phyloP scores from a whole-genome alignment of 441 rosid species.

The Erysimum cheiri region DNA sequence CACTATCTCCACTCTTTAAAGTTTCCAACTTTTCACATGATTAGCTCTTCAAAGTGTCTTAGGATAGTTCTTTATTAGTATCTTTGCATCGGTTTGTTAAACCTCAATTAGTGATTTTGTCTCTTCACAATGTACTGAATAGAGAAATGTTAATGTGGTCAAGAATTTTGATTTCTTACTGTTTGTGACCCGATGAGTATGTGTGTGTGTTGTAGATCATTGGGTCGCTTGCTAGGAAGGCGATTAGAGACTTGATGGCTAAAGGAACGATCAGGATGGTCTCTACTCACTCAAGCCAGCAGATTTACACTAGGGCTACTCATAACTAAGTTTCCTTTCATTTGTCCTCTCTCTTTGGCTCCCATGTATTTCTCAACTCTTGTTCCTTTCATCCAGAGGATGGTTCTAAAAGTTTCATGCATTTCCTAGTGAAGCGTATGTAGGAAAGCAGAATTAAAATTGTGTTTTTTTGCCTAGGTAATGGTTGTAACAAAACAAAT shows the following conservation, averaged over 20 bases:
- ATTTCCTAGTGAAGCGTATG: background rate
- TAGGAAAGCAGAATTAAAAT: background rate
- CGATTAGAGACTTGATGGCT: slow-evolving; percentile 66
- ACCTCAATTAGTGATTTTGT: background rate
- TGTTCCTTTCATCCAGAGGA: too few relatives aligned
- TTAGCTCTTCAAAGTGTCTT: background rate
- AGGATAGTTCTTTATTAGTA: background rate
- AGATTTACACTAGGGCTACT: slow-evolving; percentile 57
- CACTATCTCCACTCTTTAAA: background rate
- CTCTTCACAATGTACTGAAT: background rate
- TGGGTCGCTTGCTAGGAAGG: slow-evolving; percentile 59
- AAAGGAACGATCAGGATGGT: slow-evolving; percentile 70
- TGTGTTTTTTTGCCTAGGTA: background rate
- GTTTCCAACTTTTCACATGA: background rate
- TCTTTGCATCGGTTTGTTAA: background rate
- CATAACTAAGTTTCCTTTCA: slow-evolving; percentile 51
- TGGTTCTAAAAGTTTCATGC: background rate
- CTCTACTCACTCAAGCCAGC: slow-evolving; percentile 68
- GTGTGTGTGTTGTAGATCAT: slow-evolving; percentile 6
- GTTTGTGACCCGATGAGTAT: background rate
- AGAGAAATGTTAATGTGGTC: background rate
- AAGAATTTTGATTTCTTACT: background rate
- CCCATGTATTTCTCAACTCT: too few relatives aligned
- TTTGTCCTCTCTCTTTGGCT: background rate
- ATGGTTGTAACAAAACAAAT: background rate